Percentiles rank a stretch among this genome's conserved stretches.
These are phyloP conservation scores for Phytophthora cryptogea DNA, from an alignment of 352 stramenopile genomes.

Conservation along the genomic window DNA sequence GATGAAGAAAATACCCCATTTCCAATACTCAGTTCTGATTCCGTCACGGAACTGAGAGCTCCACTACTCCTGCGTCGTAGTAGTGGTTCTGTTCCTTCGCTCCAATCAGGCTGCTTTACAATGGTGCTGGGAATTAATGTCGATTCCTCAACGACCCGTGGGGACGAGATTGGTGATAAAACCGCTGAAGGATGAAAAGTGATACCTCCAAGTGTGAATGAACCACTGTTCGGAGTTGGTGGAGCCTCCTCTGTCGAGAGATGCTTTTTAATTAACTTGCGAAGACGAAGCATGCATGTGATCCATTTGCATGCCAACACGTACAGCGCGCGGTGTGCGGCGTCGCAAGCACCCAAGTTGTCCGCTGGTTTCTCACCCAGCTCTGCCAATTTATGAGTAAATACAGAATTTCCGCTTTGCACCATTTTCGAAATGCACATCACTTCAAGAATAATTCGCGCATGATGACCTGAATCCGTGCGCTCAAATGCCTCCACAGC, in stretches of 20 bases:
- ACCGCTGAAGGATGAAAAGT: constrained; percentile 56
- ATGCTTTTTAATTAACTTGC: constrained; percentile 67
- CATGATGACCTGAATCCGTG: constrained; percentile 52
- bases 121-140: constrained; percentile 48
- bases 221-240: constrained; percentile 38
- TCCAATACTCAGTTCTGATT: constrained; percentile 26
- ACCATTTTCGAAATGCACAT: constrained; percentile 62
- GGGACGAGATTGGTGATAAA: constrained; percentile 54
- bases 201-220: constrained; percentile 52
- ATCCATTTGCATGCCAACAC: constrained; percentile 77
- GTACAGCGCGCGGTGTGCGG: constrained; percentile 62
- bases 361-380: constrained; percentile 37
- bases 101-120: constrained; percentile 41
- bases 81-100: constrained; percentile 32
- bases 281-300: constrained; percentile 71
- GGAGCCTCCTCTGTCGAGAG: constrained; percentile 42
- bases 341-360: constrained; percentile 52
- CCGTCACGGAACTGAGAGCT: constrained; percentile 38
- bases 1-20: constrained; percentile 37
- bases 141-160: constrained; percentile 35
- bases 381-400: constrained; percentile 43
- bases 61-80: constrained; percentile 47
- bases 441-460: constrained; percentile 69
- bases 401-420: constrained; percentile 40
- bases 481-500: constrained; percentile 68